Evolutionary conservation across 2,329 filamentous ascomycete species (phyloP), one percentile per base, ranked within the genome.

Genomic region (Trichothecium sympodiale): DNA sequence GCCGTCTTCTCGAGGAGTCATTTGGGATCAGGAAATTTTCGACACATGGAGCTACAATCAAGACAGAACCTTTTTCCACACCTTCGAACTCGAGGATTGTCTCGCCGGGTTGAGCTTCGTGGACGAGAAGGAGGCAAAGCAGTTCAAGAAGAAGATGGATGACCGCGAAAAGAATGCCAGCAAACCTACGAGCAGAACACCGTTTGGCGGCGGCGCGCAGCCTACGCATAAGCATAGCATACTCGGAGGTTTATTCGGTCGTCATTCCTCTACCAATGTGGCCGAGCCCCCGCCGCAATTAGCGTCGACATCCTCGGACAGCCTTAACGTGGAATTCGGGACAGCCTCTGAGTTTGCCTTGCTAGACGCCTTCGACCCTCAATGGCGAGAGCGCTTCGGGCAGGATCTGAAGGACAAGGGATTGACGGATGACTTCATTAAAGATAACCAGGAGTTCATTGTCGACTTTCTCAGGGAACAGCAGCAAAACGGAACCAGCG

Each of bases 21-120:
- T 95, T 51, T 95, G 86, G 86, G 88, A 94, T 52, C 89, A 96
- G 63, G 91, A 98, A 61, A 86, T 98, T 50, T 98, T 94, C 63
- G 89, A 98, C 48, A 79, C 78, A 34, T 96, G 94, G 70, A 69
- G 71, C 43, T 98, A 96, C 67, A 94, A 95, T 61, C 89, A 95
- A 54, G 91, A 98, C 57, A 80, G 91, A 42, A 89, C 85, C 41
- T 98, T 95, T 63, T 98, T 98, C 62, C 88, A 96, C 61, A 87
- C 85, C 5, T 98, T 98, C 55, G 91, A 98, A 63, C 73, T 94
- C 38, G 88, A 96, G 60, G 79, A 93, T 43, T 96, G 87, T 51
- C 65, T 93, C 41, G 91, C 87, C 5, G 91, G 80, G 1, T 64
- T 98, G 41, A 94, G 86, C 17, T 98, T 98, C 52, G 79, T 82